Evolutionary conservation across 495 filamentous ascomycete species (phyloP), one percentile per base, ranked within the genome.

Genomic region (Pseudoneurospora amorphoporcata): DNA sequence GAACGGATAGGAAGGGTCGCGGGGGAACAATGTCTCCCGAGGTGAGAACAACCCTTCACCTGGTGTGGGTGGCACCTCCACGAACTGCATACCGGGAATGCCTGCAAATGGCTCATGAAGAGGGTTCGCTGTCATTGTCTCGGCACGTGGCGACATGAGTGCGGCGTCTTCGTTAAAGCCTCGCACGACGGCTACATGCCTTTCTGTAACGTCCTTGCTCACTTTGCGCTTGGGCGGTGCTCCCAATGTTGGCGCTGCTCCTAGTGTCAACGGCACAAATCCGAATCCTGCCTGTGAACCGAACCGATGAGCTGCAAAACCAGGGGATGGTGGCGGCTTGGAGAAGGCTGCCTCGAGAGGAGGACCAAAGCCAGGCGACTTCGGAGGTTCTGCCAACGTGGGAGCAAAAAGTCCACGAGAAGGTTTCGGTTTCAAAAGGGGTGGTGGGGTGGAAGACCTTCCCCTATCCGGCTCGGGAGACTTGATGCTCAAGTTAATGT

Each of bases 51-150:
- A 70, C 0, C 78, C 80, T 29, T 84, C 82, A 19, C 73, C 76
- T 12, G 84, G 84, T 1, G 84, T 85, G 0, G 84, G 83, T 14
- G 84, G 84, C 0, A 77, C 73, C 47, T 86, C 84, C n/a, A 86
- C 79, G 72, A 86, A 81, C 38, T 82, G 83, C 80, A 85, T 77
- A 3, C 84, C 84, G 16, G 81, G 38, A 35, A 82, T 38, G 58
- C 75, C 81, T 2, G 80, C 75, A 23, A 82, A 76, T 3, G 82
- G 77, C 39, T 81, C 80, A 68, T 82, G 83, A 14, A 88, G 71
- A 1, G 86, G 86, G 72, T 88, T 88, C 71, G 80, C 83, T 3
- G 85, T 87, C 85, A 88, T 87, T 17, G 83, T 83, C 70, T 85
- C 82, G 14, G 79, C 79, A 19, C 85, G 82, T 5, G 86, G 86